Conservation (phyloP, 2,329 filamentous ascomycete genomes). For the Drechslerella stenobrocha region DNA sequence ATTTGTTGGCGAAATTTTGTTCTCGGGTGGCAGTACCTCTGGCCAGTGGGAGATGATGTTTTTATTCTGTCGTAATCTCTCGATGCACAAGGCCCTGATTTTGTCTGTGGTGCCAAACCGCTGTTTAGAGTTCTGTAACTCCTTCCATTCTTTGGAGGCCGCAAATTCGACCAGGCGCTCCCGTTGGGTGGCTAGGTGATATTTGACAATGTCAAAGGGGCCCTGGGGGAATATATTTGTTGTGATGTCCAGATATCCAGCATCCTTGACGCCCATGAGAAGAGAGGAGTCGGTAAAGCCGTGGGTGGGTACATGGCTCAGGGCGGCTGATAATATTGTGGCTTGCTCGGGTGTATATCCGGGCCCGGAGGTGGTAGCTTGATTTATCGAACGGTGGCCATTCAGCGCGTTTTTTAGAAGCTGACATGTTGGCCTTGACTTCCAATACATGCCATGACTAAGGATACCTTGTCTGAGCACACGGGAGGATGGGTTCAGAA, state of each 20-base stretch:
- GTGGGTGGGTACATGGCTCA: conserved; percentile 73
- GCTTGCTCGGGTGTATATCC: conserved; percentile 71
- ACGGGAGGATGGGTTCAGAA: conserved; percentile 21
- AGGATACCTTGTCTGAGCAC: conserved; percentile 20
- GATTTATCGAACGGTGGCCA: conserved; percentile 21
- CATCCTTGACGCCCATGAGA: conserved; percentile 75
- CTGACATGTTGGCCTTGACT: conserved; percentile 10
- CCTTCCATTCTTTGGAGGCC: conserved; percentile 54
- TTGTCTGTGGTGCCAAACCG: conserved; percentile 63
- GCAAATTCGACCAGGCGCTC: conserved; percentile 62
- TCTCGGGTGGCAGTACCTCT: conserved; percentile 65
- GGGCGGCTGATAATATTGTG: conserved; percentile 78
- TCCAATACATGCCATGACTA: conserved; percentile 14
- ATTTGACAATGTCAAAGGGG: conserved; percentile 78
- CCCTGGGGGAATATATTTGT: conserved; percentile 79
- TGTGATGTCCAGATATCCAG: conserved; percentile 83
- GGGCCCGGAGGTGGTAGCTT: conserved; percentile 56
- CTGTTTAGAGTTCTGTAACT: conserved; percentile 55
- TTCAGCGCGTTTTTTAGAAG: conserved; percentile 14
- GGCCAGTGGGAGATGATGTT: conserved; percentile 78
- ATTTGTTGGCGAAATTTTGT: conserved; percentile 2
- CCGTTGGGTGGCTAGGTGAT: conserved; percentile 69
- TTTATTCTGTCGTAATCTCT: conserved; percentile 73
- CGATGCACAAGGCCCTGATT: conserved; percentile 73
- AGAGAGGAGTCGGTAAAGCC: conserved; percentile 80